Conservation (phyloP, 208 protist genomes). For the Leishmania gerbilli region DNA sequence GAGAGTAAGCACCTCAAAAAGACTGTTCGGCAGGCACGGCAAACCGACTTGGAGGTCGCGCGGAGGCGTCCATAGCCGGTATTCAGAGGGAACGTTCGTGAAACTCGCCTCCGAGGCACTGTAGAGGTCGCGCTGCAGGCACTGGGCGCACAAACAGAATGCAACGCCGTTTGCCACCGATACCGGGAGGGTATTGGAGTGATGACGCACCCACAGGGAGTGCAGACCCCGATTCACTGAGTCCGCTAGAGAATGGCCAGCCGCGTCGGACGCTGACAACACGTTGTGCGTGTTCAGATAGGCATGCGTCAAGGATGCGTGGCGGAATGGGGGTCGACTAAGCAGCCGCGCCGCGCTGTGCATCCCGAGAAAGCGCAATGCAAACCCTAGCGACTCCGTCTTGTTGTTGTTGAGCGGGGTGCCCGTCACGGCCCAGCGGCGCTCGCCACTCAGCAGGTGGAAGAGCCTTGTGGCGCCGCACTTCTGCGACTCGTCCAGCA, state of each 20-base stretch:
- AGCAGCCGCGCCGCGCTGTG: slow-evolving; percentile 15
- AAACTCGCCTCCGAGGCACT: background rate
- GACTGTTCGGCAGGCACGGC: slow-evolving; percentile 15
- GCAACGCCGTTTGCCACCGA: background rate
- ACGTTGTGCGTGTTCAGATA: slow-evolving; percentile 4
- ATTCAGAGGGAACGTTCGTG: slow-evolving; percentile 1
- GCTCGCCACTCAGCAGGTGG: slow-evolving; percentile 36
- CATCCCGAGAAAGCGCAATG: slow-evolving; percentile 35
- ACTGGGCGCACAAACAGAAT: slow-evolving; percentile 18
- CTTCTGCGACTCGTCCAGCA: slow-evolving; percentile 68
- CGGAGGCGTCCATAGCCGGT: background rate
- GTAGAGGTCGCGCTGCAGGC: slow-evolving; percentile 16
- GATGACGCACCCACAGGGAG: slow-evolving; percentile 2
- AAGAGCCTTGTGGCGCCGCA: slow-evolving; percentile 31
- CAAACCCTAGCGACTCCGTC: slow-evolving; percentile 25
- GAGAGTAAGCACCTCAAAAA: slow-evolving; percentile 27
- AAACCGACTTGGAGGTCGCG: background rate
- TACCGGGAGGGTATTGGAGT: background rate
- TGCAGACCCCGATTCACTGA: background rate
- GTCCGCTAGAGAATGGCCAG: background rate
- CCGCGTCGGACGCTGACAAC: background rate
- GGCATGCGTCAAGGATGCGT: background rate
- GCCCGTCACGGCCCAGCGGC: slow-evolving; percentile 58
- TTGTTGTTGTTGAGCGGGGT: slow-evolving; percentile 66
- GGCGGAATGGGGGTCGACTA: background rate